phyloP scores from a whole-genome alignment of 768 basidiomycete genomes.

The Suillus occidentalis region DNA sequence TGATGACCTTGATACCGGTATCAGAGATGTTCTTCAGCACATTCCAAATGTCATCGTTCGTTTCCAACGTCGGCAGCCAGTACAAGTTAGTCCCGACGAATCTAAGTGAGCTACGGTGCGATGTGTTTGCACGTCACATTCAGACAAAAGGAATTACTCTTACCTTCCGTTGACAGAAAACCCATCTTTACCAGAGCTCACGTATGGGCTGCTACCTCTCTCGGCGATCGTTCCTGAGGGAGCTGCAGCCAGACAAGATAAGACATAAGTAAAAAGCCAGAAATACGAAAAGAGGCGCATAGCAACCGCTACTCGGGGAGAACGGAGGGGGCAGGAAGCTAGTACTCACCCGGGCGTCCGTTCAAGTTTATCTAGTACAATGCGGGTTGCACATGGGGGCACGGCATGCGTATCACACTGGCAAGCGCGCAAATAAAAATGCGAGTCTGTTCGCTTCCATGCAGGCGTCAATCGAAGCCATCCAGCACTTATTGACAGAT shows the following conservation, averaged over 20 bases:
- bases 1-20: constrained; percentile 50
- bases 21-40: constrained; percentile 52
- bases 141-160: not conserved
- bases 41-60: constrained; percentile 46
- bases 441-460: not conserved
- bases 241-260: constrained; percentile 18
- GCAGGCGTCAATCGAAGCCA: not conserved
- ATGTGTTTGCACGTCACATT: not conserved
- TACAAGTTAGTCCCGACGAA: constrained; percentile 52
- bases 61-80: constrained; percentile 52
- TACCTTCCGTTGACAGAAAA: constrained; percentile 60
- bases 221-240: constrained; percentile 33
- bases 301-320: not conserved
- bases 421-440: not conserved
- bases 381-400: not conserved
- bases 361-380: not conserved
- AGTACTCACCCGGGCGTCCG: not conserved
- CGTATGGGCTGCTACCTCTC: constrained; percentile 42
- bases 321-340: not conserved
- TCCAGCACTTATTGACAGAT: not conserved
- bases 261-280: not conserved
- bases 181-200: constrained; percentile 43
- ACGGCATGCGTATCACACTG: no score
- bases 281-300: not conserved
- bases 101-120: constrained; percentile 21